Percentiles rank a stretch among this genome's conserved stretches.
Conservation (phyloP, 192 early-diverging fungal genomes). For the Entrophospora sp. region DNA sequence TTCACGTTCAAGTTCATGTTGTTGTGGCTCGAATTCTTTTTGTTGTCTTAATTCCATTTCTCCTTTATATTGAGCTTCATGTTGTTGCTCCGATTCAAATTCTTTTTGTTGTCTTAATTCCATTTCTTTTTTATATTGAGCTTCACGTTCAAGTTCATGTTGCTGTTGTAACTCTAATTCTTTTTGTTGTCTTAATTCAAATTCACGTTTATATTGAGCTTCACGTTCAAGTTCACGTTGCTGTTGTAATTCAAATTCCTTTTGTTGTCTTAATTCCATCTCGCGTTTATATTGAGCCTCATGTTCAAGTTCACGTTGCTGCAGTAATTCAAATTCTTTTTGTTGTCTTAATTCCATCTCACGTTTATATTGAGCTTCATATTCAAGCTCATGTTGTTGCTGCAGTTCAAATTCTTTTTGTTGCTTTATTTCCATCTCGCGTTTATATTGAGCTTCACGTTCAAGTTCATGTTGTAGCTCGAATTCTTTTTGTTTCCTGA, state of each 20-base stretch:
- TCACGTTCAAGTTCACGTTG: background rate
- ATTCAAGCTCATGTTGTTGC: background rate
- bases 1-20: background rate
- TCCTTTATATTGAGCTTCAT: background rate
- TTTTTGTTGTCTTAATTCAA: background rate
- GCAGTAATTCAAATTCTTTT: background rate
- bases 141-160: slow-evolving; percentile 1
- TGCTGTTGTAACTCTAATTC: slow-evolving; percentile 1
- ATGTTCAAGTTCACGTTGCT: background rate
- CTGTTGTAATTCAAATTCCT: background rate
- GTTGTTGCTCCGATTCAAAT: background rate
- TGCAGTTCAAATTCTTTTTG: slow-evolving; percentile 1
- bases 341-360: slow-evolving; percentile 1
- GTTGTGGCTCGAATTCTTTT: background rate
- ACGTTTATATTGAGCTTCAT: background rate
- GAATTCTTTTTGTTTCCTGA: background rate
- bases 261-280: background rate
- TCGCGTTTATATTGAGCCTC: background rate
- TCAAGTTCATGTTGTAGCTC: slow-evolving; percentile 1
- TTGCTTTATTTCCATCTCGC: background rate
- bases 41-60: background rate
- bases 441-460: background rate
- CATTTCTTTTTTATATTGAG: background rate
- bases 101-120: background rate
- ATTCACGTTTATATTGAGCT: background rate